Percentiles rank a stretch among this genome's conserved stretches.
These are phyloP conservation scores for Jacaranda mimosifolia DNA, from an alignment of 257 asterid species.

Conservation along the genomic window DNA sequence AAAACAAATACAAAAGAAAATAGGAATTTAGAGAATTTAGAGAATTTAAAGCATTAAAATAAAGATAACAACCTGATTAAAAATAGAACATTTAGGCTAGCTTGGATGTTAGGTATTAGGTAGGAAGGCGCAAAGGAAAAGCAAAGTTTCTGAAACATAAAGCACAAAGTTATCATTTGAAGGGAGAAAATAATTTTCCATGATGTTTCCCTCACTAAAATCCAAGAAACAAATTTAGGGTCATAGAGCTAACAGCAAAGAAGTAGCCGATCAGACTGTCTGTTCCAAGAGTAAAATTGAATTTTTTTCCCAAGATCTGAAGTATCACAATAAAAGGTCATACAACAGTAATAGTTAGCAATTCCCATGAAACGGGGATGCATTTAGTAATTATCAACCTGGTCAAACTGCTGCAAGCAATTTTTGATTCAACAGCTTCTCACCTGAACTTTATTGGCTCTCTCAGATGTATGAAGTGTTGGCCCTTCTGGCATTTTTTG, in stretches of 20 bases:
- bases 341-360: not conserved
- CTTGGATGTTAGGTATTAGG: too few relatives aligned
- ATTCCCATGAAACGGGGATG: not conserved
- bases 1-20: not conserved
- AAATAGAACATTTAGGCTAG: not conserved
- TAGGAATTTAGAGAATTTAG: not conserved
- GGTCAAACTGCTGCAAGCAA: constrained; percentile 20
- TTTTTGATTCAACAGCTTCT: constrained; percentile 6
- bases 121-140: too few relatives aligned
- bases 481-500: constrained; percentile 45
- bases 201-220: too few relatives aligned
- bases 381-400: not conserved
- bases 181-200: too few relatives aligned
- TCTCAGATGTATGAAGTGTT: constrained; percentile 43
- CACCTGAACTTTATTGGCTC: constrained; percentile 54
- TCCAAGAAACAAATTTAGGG: too few relatives aligned
- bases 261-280: not conserved
- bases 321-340: not conserved
- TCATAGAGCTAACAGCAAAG: not conserved
- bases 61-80: not conserved
- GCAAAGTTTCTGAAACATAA: too few relatives aligned
- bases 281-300: constrained; percentile 9
- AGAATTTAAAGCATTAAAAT: not conserved
- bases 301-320: not conserved
- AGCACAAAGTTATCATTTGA: too few relatives aligned